phyloP scores from a whole-genome alignment of 2,329 filamentous ascomycete species.

The Pseudogymnoascus pannorum region DNA sequence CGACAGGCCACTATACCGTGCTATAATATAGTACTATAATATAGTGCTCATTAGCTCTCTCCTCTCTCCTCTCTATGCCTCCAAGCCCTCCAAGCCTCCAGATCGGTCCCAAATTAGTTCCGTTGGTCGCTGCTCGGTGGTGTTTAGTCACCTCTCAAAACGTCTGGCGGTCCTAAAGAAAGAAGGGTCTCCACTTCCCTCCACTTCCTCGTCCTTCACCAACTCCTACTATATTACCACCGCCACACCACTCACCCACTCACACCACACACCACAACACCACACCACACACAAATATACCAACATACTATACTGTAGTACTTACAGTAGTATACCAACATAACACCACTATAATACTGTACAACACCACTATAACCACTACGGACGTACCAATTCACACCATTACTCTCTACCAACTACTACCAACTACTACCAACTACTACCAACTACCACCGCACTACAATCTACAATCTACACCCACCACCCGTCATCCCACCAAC shows the following conservation, averaged over 20 bases:
- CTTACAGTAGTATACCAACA: too few species aligned
- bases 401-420: background rate
- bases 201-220: too few species aligned
- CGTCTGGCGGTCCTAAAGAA: background rate
- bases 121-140: background rate
- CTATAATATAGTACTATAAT: background rate
- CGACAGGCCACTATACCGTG: background rate
- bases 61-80: background rate
- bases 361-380: background rate
- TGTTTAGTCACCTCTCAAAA: background rate
- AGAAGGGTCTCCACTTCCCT: background rate
- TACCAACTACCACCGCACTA: background rate
- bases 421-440: background rate
- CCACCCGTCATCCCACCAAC: too few species aligned
- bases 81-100: background rate
- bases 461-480: too few species aligned
- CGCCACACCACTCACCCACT: background rate
- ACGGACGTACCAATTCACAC: background rate
- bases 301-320: too few species aligned
- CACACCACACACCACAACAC: background rate
- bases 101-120: too few species aligned
- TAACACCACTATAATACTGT: too few species aligned
- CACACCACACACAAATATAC: background rate
- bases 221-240: background rate
- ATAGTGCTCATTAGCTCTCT: background rate